A percentile compares a stretch with the other conserved stretches of the same genome.
These are phyloP conservation scores for Pythium brachiatum DNA, from an alignment of 352 stramenopile species.

Conservation along the genomic window DNA sequence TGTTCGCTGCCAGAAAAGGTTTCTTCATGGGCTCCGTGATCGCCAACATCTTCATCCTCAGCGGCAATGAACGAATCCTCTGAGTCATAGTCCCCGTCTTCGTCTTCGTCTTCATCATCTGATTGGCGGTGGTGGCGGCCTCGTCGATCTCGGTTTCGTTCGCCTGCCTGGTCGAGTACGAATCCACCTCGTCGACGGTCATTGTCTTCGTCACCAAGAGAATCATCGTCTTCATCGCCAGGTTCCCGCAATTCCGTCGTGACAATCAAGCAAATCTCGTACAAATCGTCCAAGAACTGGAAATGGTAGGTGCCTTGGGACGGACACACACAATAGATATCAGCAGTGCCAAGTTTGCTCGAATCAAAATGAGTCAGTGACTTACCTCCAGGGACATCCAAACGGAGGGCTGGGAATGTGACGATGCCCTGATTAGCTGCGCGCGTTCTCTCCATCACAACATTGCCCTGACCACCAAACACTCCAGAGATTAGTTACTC, in stretches of 20 bases:
- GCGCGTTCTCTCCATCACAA: conserved; percentile 56
- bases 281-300: conserved; percentile 59
- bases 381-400: conserved; percentile 66
- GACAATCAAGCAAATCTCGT: conserved; percentile 54
- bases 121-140: neutral
- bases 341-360: no score
- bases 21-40: neutral
- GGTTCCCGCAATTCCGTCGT: conserved; percentile 46
- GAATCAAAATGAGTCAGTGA: neutral
- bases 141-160: conserved; percentile 21
- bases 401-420: conserved; percentile 50
- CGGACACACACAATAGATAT: conserved; percentile 9
- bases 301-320: conserved; percentile 78
- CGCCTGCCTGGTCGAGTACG: conserved; percentile 15
- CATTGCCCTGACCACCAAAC: conserved; percentile 35
- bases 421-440: conserved; percentile 47
- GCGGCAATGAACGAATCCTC: neutral
- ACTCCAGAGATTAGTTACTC: neutral
- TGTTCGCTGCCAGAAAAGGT: neutral
- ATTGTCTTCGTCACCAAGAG: conserved; percentile 31
- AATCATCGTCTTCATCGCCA: conserved; percentile 41
- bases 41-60: neutral
- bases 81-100: neutral
- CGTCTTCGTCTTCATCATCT: conserved; percentile 35
- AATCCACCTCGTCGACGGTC: conserved; percentile 24